Conservation (phyloP, 768 basidiomycete genomes). For the Daedaleopsis sinensis region DNA sequence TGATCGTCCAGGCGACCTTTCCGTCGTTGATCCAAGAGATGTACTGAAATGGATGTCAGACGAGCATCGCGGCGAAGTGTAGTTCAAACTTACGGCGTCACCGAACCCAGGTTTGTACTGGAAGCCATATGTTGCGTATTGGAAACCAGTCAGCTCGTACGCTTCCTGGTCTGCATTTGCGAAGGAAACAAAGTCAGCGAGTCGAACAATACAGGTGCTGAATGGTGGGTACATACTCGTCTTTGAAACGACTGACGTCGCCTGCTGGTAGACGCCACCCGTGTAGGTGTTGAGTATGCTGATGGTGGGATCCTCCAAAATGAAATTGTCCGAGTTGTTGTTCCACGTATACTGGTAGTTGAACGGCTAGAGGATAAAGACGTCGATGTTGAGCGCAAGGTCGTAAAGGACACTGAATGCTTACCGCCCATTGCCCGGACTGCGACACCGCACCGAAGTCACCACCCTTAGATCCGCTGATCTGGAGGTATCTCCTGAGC, state of each 20-base stretch:
- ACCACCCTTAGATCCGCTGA: constrained; percentile 43
- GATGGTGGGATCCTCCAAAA: constrained; percentile 52
- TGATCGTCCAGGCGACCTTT: constrained; percentile 70
- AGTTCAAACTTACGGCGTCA: constrained; percentile 43
- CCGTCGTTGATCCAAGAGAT: constrained; percentile 79
- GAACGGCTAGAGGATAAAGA: constrained; percentile 59
- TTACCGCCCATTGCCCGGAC: constrained; percentile 78
- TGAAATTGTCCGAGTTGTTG: constrained; percentile 60
- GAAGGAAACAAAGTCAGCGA: too few species aligned
- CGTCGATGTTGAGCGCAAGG: constrained; percentile 31
- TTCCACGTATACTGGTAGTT: constrained; percentile 72
- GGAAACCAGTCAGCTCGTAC: constrained; percentile 57
- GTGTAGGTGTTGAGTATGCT: constrained; percentile 64
- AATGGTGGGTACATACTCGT: constrained; percentile 47
- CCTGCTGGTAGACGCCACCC: constrained; percentile 84
- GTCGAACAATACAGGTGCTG: constrained; percentile 32
- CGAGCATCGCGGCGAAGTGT: neutral
- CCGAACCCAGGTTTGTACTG: constrained; percentile 76
- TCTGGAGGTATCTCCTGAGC: constrained; percentile 29
- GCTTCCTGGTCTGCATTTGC: constrained; percentile 58
- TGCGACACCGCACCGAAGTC: constrained; percentile 70
- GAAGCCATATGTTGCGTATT: constrained; percentile 75
- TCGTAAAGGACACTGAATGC: too few species aligned
- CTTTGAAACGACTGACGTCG: constrained; percentile 43
- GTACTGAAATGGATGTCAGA: constrained; percentile 48